Evolutionary conservation across 768 basidiomycete species (phyloP).

Genomic region (Amanita inopinata): DNA sequence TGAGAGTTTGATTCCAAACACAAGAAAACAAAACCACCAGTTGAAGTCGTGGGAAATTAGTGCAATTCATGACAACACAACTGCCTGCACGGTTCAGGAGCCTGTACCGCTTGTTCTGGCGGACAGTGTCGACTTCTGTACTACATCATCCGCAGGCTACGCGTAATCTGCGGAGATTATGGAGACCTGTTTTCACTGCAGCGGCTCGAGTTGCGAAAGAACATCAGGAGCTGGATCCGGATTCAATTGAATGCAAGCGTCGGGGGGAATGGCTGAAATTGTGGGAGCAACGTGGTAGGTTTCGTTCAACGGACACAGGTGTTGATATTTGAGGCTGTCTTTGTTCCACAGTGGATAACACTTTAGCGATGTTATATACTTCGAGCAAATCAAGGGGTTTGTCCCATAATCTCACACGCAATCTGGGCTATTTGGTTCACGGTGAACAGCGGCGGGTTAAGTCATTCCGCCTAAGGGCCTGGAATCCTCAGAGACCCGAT

Average conservation of each 20-base stretch:
- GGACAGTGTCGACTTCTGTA: conserved; percentile 47
- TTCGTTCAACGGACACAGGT: not conserved
- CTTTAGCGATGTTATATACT: conserved; percentile 48
- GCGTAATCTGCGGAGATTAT: conserved; percentile 36
- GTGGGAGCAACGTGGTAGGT: conserved; percentile 52
- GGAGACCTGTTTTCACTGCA: conserved; percentile 45
- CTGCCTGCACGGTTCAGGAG: conserved; percentile 38
- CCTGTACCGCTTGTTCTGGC: conserved; percentile 50
- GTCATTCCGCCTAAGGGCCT: conserved; percentile 3
- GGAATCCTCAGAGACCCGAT: conserved; percentile 10
- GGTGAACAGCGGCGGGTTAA: conserved; percentile 23
- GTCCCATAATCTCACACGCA: conserved; percentile 48
- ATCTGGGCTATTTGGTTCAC: conserved; percentile 33
- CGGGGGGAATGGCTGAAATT: conserved; percentile 32
- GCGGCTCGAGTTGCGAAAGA: conserved; percentile 34
- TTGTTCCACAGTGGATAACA: conserved; percentile 48
- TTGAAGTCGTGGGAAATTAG: too few relatives aligned
- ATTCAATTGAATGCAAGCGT: conserved; percentile 18
- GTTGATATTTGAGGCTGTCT: not conserved
- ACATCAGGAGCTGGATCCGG: conserved; percentile 23
- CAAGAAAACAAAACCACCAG: too few relatives aligned
- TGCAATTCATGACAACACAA: too few relatives aligned
- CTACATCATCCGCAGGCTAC: conserved; percentile 38
- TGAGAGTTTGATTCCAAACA: too few relatives aligned
- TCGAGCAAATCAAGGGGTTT: conserved; percentile 58